Conservation (phyloP, 495 filamentous ascomycete species). For the Penicillium parvum region DNA sequence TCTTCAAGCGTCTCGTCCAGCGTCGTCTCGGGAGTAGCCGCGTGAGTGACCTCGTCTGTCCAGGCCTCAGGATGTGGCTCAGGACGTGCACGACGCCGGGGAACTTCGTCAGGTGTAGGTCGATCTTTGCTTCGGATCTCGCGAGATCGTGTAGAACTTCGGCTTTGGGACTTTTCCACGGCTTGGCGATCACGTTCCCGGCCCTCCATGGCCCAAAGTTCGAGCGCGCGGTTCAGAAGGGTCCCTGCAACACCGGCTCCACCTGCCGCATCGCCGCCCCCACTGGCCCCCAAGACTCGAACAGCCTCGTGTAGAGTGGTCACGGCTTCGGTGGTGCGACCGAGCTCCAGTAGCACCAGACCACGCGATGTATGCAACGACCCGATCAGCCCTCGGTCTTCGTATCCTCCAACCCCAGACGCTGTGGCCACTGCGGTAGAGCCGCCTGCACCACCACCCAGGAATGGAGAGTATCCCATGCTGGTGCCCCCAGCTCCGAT, state of each 20-base stretch:
- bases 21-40: constrained; percentile 9
- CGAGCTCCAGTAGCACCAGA: constrained; percentile 66
- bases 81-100: constrained; percentile 24
- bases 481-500: constrained; percentile 68
- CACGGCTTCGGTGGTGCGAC: constrained; percentile 61
- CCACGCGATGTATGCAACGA: constrained; percentile 51
- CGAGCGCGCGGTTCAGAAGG: constrained; percentile 66
- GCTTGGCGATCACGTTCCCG: constrained; percentile 21
- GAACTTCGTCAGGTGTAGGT: constrained; percentile 3
- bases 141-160: constrained; percentile 21
- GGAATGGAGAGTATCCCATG: constrained; percentile 38
- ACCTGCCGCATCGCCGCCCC: constrained; percentile 55
- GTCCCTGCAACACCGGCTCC: constrained; percentile 70
- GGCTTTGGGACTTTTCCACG: constrained; percentile 20
- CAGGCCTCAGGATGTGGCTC: constrained; percentile 29
- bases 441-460: constrained; percentile 35
- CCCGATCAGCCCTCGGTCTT: constrained; percentile 43
- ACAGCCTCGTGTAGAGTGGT: constrained; percentile 68
- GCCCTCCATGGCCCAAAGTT: constrained; percentile 56
- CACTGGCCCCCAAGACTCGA: constrained; percentile 42
- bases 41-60: constrained; percentile 36
- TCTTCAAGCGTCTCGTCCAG: constrained; percentile 24
- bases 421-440: constrained; percentile 30
- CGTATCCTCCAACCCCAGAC: constrained; percentile 43
- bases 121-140: constrained; percentile 29